phyloP scores from a whole-genome alignment of 202 grass and related monocot genomes.

The Cymbopogon flexuosus region DNA sequence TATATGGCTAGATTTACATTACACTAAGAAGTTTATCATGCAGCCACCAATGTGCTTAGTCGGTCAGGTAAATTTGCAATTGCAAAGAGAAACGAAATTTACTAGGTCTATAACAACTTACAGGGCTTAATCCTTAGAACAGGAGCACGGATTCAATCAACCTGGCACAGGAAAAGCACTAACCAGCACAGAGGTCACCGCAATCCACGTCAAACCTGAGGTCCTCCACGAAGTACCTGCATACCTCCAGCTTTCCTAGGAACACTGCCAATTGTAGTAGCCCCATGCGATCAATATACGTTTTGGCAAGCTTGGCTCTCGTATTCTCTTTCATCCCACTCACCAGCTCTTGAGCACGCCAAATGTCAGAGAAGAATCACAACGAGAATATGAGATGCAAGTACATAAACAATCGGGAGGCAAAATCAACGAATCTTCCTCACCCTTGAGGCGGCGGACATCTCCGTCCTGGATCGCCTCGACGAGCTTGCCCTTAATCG shows the following conservation, averaged over 20 bases:
- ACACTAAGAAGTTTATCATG: not conserved
- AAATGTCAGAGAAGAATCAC: not conserved
- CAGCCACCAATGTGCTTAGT: not conserved
- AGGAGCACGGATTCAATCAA: not conserved
- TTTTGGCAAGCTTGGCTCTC: not conserved
- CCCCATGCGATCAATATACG: not conserved
- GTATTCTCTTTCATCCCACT: not conserved
- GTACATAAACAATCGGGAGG: not conserved
- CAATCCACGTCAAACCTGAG: slow-evolving; percentile 26
- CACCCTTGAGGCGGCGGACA: slow-evolving; percentile 18
- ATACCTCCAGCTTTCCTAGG: slow-evolving; percentile 7
- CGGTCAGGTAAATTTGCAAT: not conserved
- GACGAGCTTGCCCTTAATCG: not conserved
- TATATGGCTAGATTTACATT: not conserved
- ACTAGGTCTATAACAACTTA: not conserved
- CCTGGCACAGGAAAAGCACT: not conserved
- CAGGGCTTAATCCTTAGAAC: not conserved
- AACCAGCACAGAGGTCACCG: not conserved
- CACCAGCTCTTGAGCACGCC: slow-evolving; percentile 1
- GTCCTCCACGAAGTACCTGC: slow-evolving; percentile 36
- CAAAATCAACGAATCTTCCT: not conserved
- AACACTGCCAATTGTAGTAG: not conserved
- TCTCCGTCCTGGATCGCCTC: slow-evolving; percentile 4
- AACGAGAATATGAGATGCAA: not conserved
- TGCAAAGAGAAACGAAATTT: not conserved